Base-by-base conservation (phyloP, 1,284 basidiomycete species). In the Termitomyces sp. region DNA sequence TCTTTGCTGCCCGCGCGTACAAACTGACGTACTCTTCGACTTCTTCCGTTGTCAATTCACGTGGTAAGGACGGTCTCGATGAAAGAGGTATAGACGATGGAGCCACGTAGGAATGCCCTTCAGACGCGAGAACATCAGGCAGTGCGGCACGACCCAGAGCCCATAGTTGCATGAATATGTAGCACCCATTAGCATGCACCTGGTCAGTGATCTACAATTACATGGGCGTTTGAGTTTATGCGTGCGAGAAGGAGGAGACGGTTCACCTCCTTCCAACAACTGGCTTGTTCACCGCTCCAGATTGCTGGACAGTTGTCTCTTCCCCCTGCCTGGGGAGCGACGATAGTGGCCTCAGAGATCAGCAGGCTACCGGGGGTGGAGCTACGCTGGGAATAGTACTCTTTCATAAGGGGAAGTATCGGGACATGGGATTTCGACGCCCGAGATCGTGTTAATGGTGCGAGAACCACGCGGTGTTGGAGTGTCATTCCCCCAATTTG, bases 351-450 rank as follows among this genome's bases (percentile, higher is more conserved):
- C 63, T 82, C 81, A 2, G 76, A 68, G 52, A 82, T 76, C 26
- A 82, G 63, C 4, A 83, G 64, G 0, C 77, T 76, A 0, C 80
- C 80, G 0, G 74, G 71, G 0, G 61, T 61, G 33, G 64, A 67
- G 1, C 70, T 75, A 9, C 80, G 70, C 60, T 82, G 80, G 0
- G 62, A 55, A 64, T 82, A 82, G 63, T 82, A 80, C 40, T 73
- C 70, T 17, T 67, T 66, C 15, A 66, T 68, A 10, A 73, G 58
- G 19, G 70, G 65, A 56, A 70, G 15, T 24, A 47, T 73, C 65
- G 67, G 66, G 8, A 64, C 57, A 53, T 64, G 61, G 2, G 26
- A 30, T 38, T 53, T 54, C 12, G 56, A 57, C 15, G 59, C 54
- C 8, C 51, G 43, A 42, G 44, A 60, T 21, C 67, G 54, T 6